These are phyloP conservation scores for Calvatia gigantea DNA, from an alignment of 768 basidiomycete genomes.

Conservation along the genomic window DNA sequence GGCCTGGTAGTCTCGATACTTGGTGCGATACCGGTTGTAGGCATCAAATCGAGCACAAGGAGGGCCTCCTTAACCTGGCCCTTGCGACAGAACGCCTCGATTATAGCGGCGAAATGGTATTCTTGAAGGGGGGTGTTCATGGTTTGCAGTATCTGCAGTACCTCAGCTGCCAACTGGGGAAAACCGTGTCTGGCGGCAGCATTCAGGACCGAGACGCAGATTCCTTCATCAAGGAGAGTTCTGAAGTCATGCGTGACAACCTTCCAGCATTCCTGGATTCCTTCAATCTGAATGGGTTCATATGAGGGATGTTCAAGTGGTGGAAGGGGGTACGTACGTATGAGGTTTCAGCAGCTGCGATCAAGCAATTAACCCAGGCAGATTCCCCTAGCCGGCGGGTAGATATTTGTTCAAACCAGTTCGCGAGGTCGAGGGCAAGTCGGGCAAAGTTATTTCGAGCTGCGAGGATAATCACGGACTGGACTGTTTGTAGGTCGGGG, in stretches of 20 bases:
- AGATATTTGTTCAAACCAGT: constrained; percentile 53
- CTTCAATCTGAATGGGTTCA: constrained; percentile 49
- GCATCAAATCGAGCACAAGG: constrained; percentile 56
- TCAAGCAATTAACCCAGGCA: constrained; percentile 67
- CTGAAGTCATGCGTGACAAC: constrained; percentile 48
- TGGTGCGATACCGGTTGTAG: constrained; percentile 46
- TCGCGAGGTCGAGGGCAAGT: constrained; percentile 70
- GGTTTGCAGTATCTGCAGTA: constrained; percentile 50
- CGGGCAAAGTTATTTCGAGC: constrained; percentile 52
- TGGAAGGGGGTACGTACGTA: constrained; percentile 53
- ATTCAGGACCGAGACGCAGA: constrained; percentile 65
- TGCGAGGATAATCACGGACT: constrained; percentile 50
- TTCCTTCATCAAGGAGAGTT: constrained; percentile 70
- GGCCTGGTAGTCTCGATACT: constrained; percentile 48
- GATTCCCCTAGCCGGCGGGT: constrained; percentile 47
- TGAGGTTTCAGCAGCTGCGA: constrained; percentile 56
- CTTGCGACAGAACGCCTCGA: constrained; percentile 67
- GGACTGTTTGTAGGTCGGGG: constrained; percentile 46
- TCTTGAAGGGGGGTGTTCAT: constrained; percentile 53
- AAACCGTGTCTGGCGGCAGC: constrained; percentile 73
- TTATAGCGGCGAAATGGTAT: constrained; percentile 72
- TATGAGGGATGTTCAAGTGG: constrained; percentile 8
- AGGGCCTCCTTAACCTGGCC: constrained; percentile 63
- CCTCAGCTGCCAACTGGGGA: constrained; percentile 65
- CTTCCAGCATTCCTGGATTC: constrained; percentile 61